A percentile compares a stretch with the other conserved stretches of the same genome.
Conservation (phyloP, 192 early-diverging fungal genomes). For the Chytriomyces hyalinus region DNA sequence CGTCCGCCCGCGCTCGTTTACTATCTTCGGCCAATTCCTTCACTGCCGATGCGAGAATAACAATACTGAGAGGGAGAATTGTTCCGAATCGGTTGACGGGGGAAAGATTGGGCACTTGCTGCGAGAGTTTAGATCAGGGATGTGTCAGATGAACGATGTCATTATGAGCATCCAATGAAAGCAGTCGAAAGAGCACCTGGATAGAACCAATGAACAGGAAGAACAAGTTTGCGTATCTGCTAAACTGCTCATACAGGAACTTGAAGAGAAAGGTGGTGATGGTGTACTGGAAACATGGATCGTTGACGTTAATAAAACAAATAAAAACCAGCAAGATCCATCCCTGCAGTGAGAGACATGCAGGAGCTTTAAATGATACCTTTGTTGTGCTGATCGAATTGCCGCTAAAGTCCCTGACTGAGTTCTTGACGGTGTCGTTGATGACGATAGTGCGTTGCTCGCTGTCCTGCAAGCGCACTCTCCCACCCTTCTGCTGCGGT, state of each 20-base stretch:
- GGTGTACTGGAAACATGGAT: conserved; percentile 69
- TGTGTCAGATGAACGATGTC: background rate
- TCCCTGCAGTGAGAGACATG: background rate
- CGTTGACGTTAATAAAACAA: background rate
- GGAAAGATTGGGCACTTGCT: conserved; percentile 93
- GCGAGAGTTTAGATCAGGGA: background rate
- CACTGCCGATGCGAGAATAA: conserved; percentile 84
- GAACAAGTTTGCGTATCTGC: conserved; percentile 95
- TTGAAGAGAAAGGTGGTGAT: conserved; percentile 86
- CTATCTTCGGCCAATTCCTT: conserved; percentile 94
- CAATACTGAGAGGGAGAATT: conserved; percentile 78
- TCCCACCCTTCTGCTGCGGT: conserved; percentile 6
- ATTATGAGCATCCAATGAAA: background rate
- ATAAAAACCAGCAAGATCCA: background rate
- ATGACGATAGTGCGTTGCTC: conserved; percentile 79
- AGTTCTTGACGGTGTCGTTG: conserved; percentile 83
- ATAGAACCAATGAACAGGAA: conserved; percentile 94
- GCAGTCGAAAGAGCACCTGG: conserved; percentile 60
- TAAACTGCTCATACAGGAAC: conserved; percentile 94
- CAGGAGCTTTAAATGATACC: background rate
- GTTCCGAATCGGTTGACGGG: conserved; percentile 93
- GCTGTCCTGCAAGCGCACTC: conserved; percentile 15
- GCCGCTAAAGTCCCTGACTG: conserved; percentile 77
- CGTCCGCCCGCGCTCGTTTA: conserved; percentile 54
- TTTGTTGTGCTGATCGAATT: conserved; percentile 36